A percentile compares a stretch with the other conserved stretches of the same genome.
Evolutionary conservation across 176 grass and related monocot genomes (phyloP).

Genomic region (Carex pumila): DNA sequence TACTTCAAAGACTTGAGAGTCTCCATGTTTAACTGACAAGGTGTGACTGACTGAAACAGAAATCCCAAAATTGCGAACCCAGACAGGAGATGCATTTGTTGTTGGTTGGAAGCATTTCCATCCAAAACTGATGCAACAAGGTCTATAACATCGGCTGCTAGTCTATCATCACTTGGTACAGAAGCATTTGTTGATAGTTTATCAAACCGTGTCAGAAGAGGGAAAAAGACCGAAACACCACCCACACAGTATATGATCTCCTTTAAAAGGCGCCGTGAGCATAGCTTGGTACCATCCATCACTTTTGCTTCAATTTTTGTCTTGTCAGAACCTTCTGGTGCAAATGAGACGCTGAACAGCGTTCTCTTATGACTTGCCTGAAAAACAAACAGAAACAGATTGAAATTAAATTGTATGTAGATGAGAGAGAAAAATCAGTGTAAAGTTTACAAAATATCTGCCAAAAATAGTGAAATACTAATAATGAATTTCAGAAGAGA

Average conservation of each 20-base stretch:
- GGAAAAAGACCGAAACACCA: slow-evolving; percentile 94
- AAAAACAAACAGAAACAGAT: slow-evolving; percentile 30
- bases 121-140: slow-evolving; percentile 95
- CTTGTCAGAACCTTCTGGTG: slow-evolving; percentile 67
- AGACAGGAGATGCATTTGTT: slow-evolving; percentile 96
- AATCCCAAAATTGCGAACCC: slow-evolving; percentile 93
- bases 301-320: slow-evolving; percentile 68
- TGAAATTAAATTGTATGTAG: background rate
- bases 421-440: background rate
- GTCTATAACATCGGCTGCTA: slow-evolving; percentile 79
- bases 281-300: slow-evolving; percentile 83
- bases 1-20: slow-evolving; percentile 74
- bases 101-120: slow-evolving; percentile 92
- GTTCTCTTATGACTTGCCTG: slow-evolving; percentile 70
- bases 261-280: slow-evolving; percentile 67
- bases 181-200: slow-evolving; percentile 42
- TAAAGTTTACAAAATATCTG: background rate
- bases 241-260: slow-evolving; percentile 99
- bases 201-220: slow-evolving; percentile 85
- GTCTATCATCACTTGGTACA: slow-evolving; percentile 29
- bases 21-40: slow-evolving; percentile 65
- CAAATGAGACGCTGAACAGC: slow-evolving; percentile 83
- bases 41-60: slow-evolving; percentile 77
- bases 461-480: background rate
- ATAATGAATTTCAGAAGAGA: background rate